Percentiles rank a stretch among this genome's conserved stretches.
Evolutionary conservation across 257 asterid genomes (phyloP).

Genomic region (Ligustrum vulgare): DNA sequence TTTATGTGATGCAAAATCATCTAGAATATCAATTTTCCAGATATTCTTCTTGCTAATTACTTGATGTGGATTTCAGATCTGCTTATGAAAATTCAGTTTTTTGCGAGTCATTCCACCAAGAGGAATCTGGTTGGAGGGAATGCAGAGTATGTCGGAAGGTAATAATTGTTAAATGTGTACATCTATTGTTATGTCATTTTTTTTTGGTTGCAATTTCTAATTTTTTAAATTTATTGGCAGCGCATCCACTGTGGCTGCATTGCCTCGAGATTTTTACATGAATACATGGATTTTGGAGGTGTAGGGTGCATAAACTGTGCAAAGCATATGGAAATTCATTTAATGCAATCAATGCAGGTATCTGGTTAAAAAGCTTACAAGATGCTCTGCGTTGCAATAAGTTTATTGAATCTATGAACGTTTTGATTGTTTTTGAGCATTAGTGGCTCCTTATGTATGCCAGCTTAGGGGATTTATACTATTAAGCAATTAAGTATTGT

Average conservation of each 20-base stretch:
- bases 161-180: conserved; percentile 15
- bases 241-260: conserved; percentile 88
- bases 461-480: not conserved
- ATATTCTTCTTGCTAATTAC: conserved; percentile 13
- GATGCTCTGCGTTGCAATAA: not conserved
- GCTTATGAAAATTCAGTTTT: conserved; percentile 69
- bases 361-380: conserved; percentile 4
- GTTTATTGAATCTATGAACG: not conserved
- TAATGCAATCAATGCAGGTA: conserved; percentile 58
- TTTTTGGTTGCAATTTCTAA: conserved; percentile 17
- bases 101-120: conserved; percentile 75
- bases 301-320: conserved; percentile 68
- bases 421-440: not conserved
- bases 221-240: conserved; percentile 39
- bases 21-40: not conserved
- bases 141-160: conserved; percentile 86
- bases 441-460: not conserved
- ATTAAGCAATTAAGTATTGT: not conserved
- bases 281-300: conserved; percentile 89
- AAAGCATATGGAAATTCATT: conserved; percentile 54
- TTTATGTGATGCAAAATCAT: not conserved
- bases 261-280: conserved; percentile 71
- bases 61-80: conserved; percentile 45
- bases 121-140: conserved; percentile 93
- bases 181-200: not conserved